phyloP scores from a whole-genome alignment of 768 basidiomycete species.

The Amanita pseudoporphyria region DNA sequence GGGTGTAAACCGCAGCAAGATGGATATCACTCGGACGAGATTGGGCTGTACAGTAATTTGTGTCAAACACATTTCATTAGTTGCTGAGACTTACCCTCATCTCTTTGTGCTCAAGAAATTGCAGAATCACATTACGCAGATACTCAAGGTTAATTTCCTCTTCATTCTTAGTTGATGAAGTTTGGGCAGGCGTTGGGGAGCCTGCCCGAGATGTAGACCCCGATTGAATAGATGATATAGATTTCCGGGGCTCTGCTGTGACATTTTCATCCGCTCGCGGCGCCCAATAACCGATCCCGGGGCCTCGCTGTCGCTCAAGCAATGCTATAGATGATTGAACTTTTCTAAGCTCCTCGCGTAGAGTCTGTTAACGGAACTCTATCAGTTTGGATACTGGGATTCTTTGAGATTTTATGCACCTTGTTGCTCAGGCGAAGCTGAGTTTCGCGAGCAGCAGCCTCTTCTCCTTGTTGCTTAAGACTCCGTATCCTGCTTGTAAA shows the following conservation, averaged over 20 bases:
- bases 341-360: conserved; percentile 92
- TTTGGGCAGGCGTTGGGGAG: conserved; percentile 25
- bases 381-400: conserved; percentile 2
- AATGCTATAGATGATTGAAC: conserved; percentile 89
- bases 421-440: conserved; percentile 73
- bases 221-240: conserved; percentile 21
- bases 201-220: conserved; percentile 25
- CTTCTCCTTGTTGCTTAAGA: conserved; percentile 65
- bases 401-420: conserved; percentile 30
- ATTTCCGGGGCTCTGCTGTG: conserved; percentile 31
- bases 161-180: conserved; percentile 40
- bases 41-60: conserved; percentile 48
- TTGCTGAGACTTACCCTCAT: conserved; percentile 70
- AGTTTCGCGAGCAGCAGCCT: conserved; percentile 56
- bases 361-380: conserved; percentile 38
- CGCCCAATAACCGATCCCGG: conserved; percentile 91
- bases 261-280: conserved; percentile 27
- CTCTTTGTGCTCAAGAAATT: conserved; percentile 97
- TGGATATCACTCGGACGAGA: conserved; percentile 84
- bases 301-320: conserved; percentile 84
- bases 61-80: not conserved
- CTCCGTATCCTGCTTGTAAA: conserved; percentile 35
- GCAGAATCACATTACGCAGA: conserved; percentile 88
- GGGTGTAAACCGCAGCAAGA: conserved; percentile 90
- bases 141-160: conserved; percentile 97